These are phyloP conservation scores for Paramecium biaurelia DNA, from an alignment of 73 alveolate genomes.

Conservation along the genomic window DNA sequence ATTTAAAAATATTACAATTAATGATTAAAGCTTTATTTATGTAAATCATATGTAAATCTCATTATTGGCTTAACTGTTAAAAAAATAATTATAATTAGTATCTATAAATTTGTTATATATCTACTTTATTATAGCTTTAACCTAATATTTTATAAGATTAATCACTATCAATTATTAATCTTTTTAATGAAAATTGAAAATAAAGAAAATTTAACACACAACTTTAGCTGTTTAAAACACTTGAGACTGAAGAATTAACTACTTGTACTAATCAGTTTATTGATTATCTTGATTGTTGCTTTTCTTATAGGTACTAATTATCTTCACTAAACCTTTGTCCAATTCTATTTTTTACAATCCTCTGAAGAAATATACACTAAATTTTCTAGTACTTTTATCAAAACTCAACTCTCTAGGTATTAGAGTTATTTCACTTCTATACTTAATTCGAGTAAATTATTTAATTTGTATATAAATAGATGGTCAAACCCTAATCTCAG, in stretches of 20 bases:
- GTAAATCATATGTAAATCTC: neutral
- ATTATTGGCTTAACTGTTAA: neutral
- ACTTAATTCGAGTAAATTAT: neutral
- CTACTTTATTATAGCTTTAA: neutral
- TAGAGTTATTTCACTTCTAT: neutral
- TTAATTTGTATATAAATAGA: neutral
- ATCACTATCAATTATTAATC: neutral
- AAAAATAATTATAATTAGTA: neutral
- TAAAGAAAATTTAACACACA: neutral
- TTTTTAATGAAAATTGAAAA: neutral
- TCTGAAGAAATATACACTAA: neutral
- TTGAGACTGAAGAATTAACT: neutral
- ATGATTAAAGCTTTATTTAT: neutral
- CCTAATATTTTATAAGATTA: too few relatives aligned
- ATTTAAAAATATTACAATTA: neutral
- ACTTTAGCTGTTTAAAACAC: neutral
- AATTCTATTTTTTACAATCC: neutral
- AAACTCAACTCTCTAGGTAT: neutral
- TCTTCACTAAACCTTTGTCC: neutral
- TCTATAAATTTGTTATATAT: neutral
- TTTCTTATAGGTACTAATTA: neutral
- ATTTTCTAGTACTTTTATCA: neutral
- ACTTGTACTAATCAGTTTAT: neutral
- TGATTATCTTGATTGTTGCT: neutral
- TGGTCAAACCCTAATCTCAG: neutral